Conservation (phyloP, 768 basidiomycete genomes). For the Russula earlei region DNA sequence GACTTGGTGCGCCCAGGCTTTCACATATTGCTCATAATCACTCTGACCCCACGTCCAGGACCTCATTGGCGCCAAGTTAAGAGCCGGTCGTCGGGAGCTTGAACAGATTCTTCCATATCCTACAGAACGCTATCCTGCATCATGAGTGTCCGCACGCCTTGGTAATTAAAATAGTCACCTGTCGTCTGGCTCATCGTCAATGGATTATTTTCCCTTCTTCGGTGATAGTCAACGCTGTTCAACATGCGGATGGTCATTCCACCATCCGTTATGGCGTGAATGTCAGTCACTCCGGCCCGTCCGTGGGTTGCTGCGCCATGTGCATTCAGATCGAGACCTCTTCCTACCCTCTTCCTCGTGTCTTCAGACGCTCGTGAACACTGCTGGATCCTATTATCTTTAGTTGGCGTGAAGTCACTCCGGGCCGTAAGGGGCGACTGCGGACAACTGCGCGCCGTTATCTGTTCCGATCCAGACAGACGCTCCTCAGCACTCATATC, state of each 20-base stretch:
- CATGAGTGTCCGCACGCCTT: not conserved
- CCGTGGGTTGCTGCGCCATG: not conserved
- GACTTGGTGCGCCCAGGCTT: conserved; percentile 41
- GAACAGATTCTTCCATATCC: conserved; percentile 43
- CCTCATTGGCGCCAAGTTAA: conserved; percentile 53
- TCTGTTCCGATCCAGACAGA: not conserved
- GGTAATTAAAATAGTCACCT: not conserved
- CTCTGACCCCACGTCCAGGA: conserved; percentile 34
- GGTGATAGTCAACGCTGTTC: not conserved
- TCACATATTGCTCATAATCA: not conserved
- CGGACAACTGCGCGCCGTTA: not conserved
- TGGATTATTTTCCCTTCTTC: not conserved
- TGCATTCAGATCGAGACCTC: not conserved
- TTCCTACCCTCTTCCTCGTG: not conserved
- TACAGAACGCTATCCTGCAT: conserved; percentile 1
- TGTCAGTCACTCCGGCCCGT: not conserved
- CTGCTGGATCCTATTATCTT: not conserved
- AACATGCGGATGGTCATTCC: not conserved
- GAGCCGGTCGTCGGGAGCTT: conserved; percentile 48
- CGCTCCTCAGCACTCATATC: not conserved
- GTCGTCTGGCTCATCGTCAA: not conserved
- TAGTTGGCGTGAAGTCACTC: not conserved
- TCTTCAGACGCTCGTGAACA: not conserved
- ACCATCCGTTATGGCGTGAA: not conserved
- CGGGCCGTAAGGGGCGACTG: not conserved